Evolutionary conservation across 176 grass and related monocot genomes (phyloP).

Genomic region (Avena eriantha): DNA sequence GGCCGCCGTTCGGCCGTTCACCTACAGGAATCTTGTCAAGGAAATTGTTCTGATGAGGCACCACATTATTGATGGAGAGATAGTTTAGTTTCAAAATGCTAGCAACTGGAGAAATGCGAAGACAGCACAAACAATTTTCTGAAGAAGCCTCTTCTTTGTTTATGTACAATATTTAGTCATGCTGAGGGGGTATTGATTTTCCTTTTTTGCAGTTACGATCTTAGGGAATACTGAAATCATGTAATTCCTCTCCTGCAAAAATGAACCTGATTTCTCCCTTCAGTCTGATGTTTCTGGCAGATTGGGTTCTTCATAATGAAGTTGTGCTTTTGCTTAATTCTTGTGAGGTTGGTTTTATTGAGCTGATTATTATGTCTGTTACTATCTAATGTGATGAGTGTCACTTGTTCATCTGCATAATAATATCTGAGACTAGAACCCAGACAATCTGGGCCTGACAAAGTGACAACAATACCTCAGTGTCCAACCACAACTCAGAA

Average conservation of each 20-base stretch:
- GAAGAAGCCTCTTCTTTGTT: background rate
- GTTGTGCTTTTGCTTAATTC: conserved; percentile 20
- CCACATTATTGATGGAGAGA: conserved; percentile 83
- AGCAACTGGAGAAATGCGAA: conserved; percentile 16
- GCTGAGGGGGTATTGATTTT: background rate
- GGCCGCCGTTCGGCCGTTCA: conserved; percentile 77
- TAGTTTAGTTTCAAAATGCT: conserved; percentile 41
- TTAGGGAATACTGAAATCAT: conserved; percentile 3
- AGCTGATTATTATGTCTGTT: background rate
- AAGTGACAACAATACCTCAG: background rate
- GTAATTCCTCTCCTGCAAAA: background rate
- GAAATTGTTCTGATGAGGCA: conserved; percentile 92
- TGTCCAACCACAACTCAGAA: background rate
- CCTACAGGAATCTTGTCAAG: conserved; percentile 91
- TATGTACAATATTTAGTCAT: conserved; percentile 20
- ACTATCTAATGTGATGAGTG: background rate
- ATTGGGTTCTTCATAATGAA: background rate
- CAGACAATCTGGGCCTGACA: background rate
- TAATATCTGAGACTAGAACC: background rate
- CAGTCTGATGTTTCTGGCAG: conserved; percentile 18
- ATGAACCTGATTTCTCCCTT: background rate
- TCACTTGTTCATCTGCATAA: background rate
- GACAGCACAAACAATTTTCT: conserved; percentile 13
- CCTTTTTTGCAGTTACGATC: background rate
- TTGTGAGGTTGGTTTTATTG: background rate